Percentiles rank a stretch among this genome's conserved stretches.
Conservation (phyloP, 1,284 basidiomycete genomes). For the Stereum hirsutum region DNA sequence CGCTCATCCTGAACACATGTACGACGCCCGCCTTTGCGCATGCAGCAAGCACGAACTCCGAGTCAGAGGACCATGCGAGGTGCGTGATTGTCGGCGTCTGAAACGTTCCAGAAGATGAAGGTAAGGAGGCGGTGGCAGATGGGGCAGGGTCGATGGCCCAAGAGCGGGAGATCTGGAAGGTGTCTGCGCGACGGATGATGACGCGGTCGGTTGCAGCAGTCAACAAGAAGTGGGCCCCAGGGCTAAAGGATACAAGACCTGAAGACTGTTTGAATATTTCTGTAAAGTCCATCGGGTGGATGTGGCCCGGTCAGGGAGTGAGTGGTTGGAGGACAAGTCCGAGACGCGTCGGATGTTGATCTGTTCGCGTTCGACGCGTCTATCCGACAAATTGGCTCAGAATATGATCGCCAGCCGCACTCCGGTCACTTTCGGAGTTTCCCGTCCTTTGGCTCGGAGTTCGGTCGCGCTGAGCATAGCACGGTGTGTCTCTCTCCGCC, state of each 20-base stretch:
- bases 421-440: no score
- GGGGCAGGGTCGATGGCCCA: slow-evolving; percentile 53
- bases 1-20: slow-evolving; percentile 64
- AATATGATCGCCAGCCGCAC: no score
- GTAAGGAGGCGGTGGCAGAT: slow-evolving; percentile 31
- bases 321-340: no score
- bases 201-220: slow-evolving; percentile 65
- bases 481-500: no score
- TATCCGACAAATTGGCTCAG: no score
- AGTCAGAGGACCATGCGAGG: slow-evolving; percentile 76
- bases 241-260: slow-evolving; percentile 59
- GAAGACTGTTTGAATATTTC: slow-evolving; percentile 70
- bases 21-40: slow-evolving; percentile 57
- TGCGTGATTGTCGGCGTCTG: slow-evolving; percentile 44
- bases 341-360: no score
- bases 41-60: slow-evolving; percentile 71
- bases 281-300: slow-evolving; percentile 56
- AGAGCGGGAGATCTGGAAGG: slow-evolving; percentile 64
- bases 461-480: no score
- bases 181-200: slow-evolving; percentile 66
- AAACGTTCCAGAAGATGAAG: slow-evolving; percentile 11
- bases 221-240: slow-evolving; percentile 66
- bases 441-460: no score
- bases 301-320: no score
- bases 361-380: no score